Conservation (phyloP, 2,329 filamentous ascomycete species). For the Xylaria sp. region DNA sequence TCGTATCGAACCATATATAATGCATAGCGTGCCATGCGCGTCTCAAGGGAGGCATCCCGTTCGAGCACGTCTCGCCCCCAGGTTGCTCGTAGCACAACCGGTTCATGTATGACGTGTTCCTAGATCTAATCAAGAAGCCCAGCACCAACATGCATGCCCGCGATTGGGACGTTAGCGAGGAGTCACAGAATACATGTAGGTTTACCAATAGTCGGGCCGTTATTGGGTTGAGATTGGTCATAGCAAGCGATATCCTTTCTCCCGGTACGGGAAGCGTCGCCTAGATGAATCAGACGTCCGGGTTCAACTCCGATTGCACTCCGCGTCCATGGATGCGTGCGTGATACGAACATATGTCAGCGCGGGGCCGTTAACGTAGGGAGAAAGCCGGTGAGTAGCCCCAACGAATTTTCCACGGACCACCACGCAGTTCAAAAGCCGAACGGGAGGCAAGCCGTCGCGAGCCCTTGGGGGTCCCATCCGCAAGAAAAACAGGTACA, state of each 20-base stretch:
- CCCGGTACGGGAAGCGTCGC: not conserved
- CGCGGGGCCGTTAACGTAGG: not conserved
- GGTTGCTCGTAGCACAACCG: no score
- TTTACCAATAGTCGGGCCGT: not conserved
- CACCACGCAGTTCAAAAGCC: not conserved
- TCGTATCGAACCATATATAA: slow-evolving; percentile 57
- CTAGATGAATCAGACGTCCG: not conserved
- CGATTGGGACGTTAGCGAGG: not conserved
- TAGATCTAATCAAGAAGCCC: no score
- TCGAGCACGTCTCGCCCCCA: no score
- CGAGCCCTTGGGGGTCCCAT: no score
- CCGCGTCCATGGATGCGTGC: no score
- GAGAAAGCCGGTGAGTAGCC: not conserved
- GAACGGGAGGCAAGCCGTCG: not conserved
- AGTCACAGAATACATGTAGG: not conserved
- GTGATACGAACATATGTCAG: not conserved
- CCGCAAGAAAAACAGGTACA: no score
- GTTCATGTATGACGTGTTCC: no score
- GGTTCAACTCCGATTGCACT: not conserved
- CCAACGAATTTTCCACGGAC: not conserved
- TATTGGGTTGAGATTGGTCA: not conserved
- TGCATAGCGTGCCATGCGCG: slow-evolving; percentile 62
- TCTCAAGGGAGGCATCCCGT: slow-evolving; percentile 15
- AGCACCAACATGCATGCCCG: not conserved
- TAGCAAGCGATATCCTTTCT: not conserved